phyloP scores from a whole-genome alignment of 2,329 filamentous ascomycete species.

The Coniosporium tulheliwenetii region DNA sequence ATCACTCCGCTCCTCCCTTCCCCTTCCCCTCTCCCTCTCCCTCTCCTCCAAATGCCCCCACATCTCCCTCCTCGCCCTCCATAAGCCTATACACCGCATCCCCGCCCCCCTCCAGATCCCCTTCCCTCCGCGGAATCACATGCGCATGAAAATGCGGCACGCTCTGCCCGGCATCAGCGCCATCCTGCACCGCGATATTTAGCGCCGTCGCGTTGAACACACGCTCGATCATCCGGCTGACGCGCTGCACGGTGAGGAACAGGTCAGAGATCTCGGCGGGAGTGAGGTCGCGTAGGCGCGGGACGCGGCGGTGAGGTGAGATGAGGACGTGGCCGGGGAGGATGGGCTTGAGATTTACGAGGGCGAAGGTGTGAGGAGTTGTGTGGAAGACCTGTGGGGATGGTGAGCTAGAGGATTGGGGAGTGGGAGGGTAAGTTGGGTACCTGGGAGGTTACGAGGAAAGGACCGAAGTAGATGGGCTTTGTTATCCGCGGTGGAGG shows the following conservation, averaged over 20 bases:
- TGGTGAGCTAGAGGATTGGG: constrained; percentile 1
- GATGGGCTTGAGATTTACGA: constrained; percentile 92
- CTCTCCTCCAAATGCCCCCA: constrained; percentile 55
- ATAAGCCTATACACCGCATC: constrained; percentile 74
- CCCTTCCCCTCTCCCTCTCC: constrained; percentile 12
- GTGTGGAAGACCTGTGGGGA: constrained; percentile 71
- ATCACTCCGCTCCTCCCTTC: constrained; percentile 7
- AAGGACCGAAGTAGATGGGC: constrained; percentile 55
- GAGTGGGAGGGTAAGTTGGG: constrained; percentile 7
- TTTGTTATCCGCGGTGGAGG: constrained; percentile 10
- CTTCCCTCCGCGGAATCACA: constrained; percentile 58
- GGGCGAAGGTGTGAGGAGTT: constrained; percentile 65
- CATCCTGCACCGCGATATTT: constrained; percentile 93
- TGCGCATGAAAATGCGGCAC: constrained; percentile 90
- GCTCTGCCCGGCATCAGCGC: constrained; percentile 77
- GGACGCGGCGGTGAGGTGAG: constrained; percentile 55
- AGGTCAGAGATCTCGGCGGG: constrained; percentile 64
- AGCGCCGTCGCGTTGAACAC: constrained; percentile 55
- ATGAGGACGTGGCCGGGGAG: constrained; percentile 87
- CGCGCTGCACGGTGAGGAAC: constrained; percentile 70
- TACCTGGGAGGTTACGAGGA: constrained; percentile 61
- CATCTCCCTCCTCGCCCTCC: constrained; percentile 71
- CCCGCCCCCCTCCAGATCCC: constrained; percentile 42
- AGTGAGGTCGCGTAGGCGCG: constrained; percentile 60
- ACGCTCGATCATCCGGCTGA: constrained; percentile 58